Evolutionary conservation across 768 basidiomycete species (phyloP).

Genomic region (Boletellus ananas): DNA sequence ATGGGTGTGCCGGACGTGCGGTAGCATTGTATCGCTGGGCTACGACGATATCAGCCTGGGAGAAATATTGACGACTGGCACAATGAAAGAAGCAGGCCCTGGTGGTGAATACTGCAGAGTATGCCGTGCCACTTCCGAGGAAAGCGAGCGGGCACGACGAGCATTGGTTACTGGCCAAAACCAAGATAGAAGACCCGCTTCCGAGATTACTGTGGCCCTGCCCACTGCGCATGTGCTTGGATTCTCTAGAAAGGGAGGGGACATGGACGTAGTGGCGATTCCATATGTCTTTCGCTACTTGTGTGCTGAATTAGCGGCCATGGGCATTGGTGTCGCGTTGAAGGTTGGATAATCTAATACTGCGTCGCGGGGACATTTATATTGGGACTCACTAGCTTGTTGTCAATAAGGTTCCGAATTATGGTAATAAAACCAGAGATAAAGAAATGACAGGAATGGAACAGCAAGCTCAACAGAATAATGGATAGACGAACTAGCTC

Average conservation of each 20-base stretch:
- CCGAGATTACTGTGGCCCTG: slow-evolving; percentile 62
- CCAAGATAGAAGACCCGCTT: slow-evolving; percentile 36
- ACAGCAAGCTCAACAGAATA: slow-evolving; percentile 11
- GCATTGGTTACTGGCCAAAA: slow-evolving; percentile 55
- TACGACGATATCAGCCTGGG: slow-evolving; percentile 86
- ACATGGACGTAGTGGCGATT: slow-evolving; percentile 92
- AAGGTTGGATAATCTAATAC: slow-evolving; percentile 51
- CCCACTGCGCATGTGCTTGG: slow-evolving; percentile 65
- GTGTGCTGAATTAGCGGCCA: slow-evolving; percentile 94
- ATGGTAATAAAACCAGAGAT: slow-evolving; percentile 12
- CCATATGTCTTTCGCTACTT: slow-evolving; percentile 94
- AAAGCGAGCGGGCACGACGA: slow-evolving; percentile 58
- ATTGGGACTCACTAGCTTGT: not conserved
- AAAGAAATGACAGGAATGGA: slow-evolving; percentile 12
- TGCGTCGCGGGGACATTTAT: not conserved
- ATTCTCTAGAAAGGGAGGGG: slow-evolving; percentile 59
- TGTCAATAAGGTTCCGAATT: slow-evolving; percentile 6
- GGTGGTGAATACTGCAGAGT: slow-evolving; percentile 93
- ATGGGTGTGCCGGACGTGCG: slow-evolving; percentile 97
- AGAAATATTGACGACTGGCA: slow-evolving; percentile 48
- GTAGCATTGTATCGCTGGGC: slow-evolving; percentile 91
- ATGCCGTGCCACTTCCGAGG: slow-evolving; percentile 73
- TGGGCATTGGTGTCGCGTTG: slow-evolving; percentile 92
- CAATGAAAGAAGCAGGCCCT: slow-evolving; percentile 60
- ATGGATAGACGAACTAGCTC: slow-evolving; percentile 12